Evolutionary conservation across 257 asterid genomes (phyloP).

Genomic region (Solanum dulcamara): DNA sequence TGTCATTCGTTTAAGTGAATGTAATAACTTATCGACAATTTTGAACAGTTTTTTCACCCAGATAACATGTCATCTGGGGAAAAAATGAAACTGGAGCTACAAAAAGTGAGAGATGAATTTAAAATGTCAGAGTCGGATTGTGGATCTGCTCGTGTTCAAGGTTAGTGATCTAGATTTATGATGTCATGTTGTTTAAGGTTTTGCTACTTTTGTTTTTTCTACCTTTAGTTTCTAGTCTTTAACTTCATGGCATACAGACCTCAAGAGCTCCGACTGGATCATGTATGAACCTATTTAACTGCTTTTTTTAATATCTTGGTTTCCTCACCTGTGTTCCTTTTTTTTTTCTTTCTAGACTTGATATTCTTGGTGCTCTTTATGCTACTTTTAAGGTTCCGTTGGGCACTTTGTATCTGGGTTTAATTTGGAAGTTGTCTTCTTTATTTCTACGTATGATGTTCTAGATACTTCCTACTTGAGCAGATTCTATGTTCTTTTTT

Average conservation of each 20-base stretch:
- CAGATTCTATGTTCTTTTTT: neutral
- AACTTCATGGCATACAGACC: neutral
- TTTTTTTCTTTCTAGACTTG: neutral
- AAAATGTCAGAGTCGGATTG: conserved; percentile 89
- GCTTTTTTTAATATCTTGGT: neutral
- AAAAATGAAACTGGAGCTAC: conserved; percentile 77
- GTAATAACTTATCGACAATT: neutral
- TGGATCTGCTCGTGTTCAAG: conserved; percentile 96
- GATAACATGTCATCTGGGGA: conserved; percentile 87
- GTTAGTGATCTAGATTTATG: conserved; percentile 20
- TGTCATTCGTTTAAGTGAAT: neutral
- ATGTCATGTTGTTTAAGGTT: neutral
- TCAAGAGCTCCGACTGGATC: neutral
- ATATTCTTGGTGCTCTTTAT: neutral
- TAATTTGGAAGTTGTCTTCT: neutral
- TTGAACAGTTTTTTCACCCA: conserved; percentile 70
- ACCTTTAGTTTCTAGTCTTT: neutral
- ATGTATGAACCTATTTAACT: neutral
- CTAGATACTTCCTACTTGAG: neutral
- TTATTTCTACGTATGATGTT: neutral
- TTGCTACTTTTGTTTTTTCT: neutral
- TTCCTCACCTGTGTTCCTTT: neutral
- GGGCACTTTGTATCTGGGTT: neutral
- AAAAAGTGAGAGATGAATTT: conserved; percentile 78
- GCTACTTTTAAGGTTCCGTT: neutral